These are phyloP conservation scores for Colletotrichum neosansevieriae DNA, from an alignment of 2,329 filamentous ascomycete genomes.

Conservation along the genomic window DNA sequence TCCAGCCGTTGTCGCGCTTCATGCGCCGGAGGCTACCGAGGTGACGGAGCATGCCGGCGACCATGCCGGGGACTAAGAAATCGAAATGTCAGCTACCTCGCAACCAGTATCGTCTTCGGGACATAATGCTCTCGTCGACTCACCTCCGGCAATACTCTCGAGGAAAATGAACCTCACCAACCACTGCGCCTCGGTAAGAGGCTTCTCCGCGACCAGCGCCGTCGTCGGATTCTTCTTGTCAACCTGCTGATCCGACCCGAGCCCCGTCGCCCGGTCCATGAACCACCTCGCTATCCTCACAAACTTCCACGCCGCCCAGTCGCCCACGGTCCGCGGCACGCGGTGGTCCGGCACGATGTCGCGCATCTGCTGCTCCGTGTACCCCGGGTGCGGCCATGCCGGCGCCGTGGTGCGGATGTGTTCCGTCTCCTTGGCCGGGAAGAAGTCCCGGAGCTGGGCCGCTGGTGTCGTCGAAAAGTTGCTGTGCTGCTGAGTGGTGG, in stretches of 20 bases:
- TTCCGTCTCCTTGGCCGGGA: slow-evolving; percentile 70
- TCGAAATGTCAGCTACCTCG: background rate
- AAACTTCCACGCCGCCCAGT: slow-evolving; percentile 81
- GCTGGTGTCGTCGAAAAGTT: slow-evolving; percentile 64
- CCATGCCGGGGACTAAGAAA: slow-evolving; percentile 85
- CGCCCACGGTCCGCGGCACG: slow-evolving; percentile 76
- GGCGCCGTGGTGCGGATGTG: slow-evolving; percentile 73
- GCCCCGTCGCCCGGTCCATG: slow-evolving; percentile 84
- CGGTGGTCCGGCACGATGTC: slow-evolving; percentile 82
- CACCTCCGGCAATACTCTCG: slow-evolving; percentile 84
- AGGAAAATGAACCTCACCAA: slow-evolving; percentile 75
- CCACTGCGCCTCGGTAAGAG: slow-evolving; percentile 89
- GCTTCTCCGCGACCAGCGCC: slow-evolving; percentile 63
- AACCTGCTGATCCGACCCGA: slow-evolving; percentile 77
- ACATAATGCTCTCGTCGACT: too few species aligned
- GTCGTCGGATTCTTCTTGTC: slow-evolving; percentile 69
- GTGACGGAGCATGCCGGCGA: slow-evolving; percentile 93
- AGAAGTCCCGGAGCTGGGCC: slow-evolving; percentile 67
- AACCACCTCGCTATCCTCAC: slow-evolving; percentile 82
- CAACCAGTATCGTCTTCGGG: background rate
- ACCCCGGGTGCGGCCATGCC: slow-evolving; percentile 79
- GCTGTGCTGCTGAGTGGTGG: slow-evolving; percentile 42
- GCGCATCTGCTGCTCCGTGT: slow-evolving; percentile 84
- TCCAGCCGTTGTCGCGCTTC: slow-evolving; percentile 96
- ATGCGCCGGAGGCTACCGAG: slow-evolving; percentile 85